Percentiles rank a stretch among this genome's conserved stretches.
phyloP scores from a whole-genome alignment of 2,329 filamentous ascomycete genomes.

The Penicillium decumbens region DNA sequence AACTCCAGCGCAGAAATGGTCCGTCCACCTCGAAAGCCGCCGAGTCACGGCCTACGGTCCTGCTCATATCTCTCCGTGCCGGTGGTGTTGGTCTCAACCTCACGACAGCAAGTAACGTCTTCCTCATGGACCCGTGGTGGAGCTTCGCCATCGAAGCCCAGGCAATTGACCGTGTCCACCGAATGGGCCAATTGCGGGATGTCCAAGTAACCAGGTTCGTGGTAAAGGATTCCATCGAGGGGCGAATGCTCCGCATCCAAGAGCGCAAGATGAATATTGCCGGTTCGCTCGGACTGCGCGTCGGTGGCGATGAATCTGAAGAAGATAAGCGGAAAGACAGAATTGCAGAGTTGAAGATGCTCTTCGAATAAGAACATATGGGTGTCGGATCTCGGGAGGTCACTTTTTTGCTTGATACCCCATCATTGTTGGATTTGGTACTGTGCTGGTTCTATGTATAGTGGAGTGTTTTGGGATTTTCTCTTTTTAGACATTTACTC shows the following conservation, averaged over 20 bases:
- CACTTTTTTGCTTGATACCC: background rate
- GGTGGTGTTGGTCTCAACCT: slow-evolving; percentile 93
- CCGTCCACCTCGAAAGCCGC: slow-evolving; percentile 4
- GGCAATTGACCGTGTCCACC: slow-evolving; percentile 93
- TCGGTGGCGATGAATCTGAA: slow-evolving; percentile 79
- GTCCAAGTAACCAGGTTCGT: slow-evolving; percentile 87
- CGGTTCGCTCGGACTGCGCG: slow-evolving; percentile 92
- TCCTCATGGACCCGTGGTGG: slow-evolving; percentile 99
- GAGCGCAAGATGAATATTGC: slow-evolving; percentile 85
- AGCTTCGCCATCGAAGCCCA: slow-evolving; percentile 94
- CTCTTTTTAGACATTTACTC: background rate
- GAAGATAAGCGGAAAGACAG: slow-evolving; percentile 86
- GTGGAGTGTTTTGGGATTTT: background rate
- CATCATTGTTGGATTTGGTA: background rate
- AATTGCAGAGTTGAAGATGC: slow-evolving; percentile 89
- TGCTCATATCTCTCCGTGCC: slow-evolving; percentile 79
- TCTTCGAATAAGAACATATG: slow-evolving; percentile 51
- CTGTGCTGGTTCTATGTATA: background rate
- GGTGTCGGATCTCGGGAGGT: background rate
- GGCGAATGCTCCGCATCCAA: slow-evolving; percentile 88
- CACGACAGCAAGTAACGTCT: slow-evolving; percentile 82
- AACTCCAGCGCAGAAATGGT: slow-evolving; percentile 18
- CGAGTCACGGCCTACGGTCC: slow-evolving; percentile 46
- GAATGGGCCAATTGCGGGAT: slow-evolving; percentile 86
- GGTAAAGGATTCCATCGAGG: slow-evolving; percentile 61